A percentile compares a stretch with the other conserved stretches of the same genome.
Evolutionary conservation across 1,284 basidiomycete genomes (phyloP).

Genomic region (Cryptococcus neoformans): DNA sequence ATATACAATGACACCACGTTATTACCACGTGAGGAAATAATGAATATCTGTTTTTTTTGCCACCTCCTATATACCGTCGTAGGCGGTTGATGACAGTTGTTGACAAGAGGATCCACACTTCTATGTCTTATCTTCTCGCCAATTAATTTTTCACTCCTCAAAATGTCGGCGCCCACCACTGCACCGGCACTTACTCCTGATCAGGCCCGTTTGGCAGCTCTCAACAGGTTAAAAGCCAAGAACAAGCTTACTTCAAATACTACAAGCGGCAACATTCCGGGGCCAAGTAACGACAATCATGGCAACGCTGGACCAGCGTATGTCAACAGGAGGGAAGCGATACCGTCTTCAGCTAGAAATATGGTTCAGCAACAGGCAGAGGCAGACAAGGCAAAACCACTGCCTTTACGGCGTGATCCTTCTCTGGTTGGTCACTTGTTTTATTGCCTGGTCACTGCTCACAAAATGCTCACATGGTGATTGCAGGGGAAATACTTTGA

Average conservation of each 20-base stretch:
- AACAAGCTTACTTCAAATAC: constrained; percentile 18
- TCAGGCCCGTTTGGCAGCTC: constrained; percentile 44
- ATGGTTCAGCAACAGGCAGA: constrained; percentile 33
- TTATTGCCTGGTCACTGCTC: background rate
- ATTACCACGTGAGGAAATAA: too few species aligned
- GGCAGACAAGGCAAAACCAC: constrained; percentile 6
- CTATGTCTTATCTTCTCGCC: background rate
- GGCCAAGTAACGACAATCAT: background rate
- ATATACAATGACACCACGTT: too few species aligned
- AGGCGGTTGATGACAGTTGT: too few species aligned
- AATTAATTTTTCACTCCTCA: background rate
- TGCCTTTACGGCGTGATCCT: constrained; percentile 43
- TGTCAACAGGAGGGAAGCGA: constrained; percentile 34
- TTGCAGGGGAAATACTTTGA: constrained; percentile 74
- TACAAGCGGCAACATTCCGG: background rate
- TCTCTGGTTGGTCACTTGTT: constrained; percentile 29
- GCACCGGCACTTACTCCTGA: constrained; percentile 26
- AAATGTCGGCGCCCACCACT: background rate
- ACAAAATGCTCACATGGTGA: background rate
- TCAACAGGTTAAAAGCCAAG: constrained; percentile 49
- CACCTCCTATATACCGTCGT: too few species aligned
- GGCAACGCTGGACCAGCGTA: constrained; percentile 9
- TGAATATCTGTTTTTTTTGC: too few species aligned
- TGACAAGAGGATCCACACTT: too few species aligned
- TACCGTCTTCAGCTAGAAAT: constrained; percentile 39